A percentile compares a stretch with the other conserved stretches of the same genome.
These are phyloP conservation scores for Podaxis sp. DNA, from an alignment of 768 basidiomycete genomes.

Conservation along the genomic window DNA sequence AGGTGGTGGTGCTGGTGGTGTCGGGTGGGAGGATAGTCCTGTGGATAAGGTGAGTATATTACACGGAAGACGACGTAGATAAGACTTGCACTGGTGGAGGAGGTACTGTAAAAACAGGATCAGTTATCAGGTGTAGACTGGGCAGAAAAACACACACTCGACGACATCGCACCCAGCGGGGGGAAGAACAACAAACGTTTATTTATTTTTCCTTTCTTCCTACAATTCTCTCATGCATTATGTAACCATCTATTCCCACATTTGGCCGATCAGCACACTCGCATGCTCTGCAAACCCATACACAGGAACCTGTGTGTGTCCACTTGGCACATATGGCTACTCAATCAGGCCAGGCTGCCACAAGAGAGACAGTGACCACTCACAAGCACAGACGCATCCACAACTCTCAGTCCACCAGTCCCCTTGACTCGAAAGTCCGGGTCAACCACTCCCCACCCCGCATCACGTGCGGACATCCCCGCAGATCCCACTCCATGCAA, in stretches of 20 bases:
- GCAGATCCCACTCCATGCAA: constrained; percentile 30
- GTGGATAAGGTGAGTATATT: background rate
- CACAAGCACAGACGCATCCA: constrained; percentile 33
- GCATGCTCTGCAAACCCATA: constrained; percentile 13
- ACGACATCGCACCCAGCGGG: background rate
- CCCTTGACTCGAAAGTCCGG: constrained; percentile 33
- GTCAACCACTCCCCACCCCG: constrained; percentile 30
- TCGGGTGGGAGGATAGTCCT: background rate
- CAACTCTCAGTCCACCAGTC: constrained; percentile 27
- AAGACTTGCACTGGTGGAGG: background rate
- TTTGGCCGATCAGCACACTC: background rate
- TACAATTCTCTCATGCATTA: background rate
- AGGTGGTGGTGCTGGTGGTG: background rate
- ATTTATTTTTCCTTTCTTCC: background rate
- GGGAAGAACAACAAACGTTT: background rate
- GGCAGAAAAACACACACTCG: background rate
- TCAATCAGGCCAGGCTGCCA: background rate
- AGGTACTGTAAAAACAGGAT: background rate
- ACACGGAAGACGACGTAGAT: background rate
- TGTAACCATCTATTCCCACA: constrained; percentile 1
- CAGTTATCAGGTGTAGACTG: background rate
- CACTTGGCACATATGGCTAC: constrained; percentile 10
- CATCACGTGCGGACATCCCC: constrained; percentile 23
- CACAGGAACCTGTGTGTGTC: constrained; percentile 10
- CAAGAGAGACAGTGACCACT: constrained; percentile 2